Percentiles rank a stretch among this genome's conserved stretches.
These are phyloP conservation scores for Paramecium sexaurelia DNA, from an alignment of 73 alveolate species.

Conservation along the genomic window DNA sequence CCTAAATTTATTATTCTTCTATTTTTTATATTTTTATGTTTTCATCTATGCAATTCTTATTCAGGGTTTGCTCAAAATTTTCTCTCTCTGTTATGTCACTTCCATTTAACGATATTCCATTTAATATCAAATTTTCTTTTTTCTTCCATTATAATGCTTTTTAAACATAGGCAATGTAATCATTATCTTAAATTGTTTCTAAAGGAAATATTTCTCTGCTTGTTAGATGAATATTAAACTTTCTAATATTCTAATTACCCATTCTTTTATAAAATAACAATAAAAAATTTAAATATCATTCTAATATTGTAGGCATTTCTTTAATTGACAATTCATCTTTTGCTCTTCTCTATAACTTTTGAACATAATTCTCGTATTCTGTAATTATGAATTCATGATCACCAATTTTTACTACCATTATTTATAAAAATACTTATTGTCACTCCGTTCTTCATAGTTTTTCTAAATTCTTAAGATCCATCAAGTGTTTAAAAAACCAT, in stretches of 20 bases:
- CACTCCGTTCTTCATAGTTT: neutral
- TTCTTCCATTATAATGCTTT: no score
- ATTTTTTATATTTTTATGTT: no score
- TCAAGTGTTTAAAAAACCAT: neutral
- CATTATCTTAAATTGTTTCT: no score
- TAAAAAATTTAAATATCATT: neutral
- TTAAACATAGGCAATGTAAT: no score
- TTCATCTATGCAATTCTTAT: no score
- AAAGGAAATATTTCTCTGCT: no score
- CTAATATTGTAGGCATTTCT: conserved; percentile 13
- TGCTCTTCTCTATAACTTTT: neutral
- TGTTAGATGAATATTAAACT: no score
- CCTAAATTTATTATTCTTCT: no score
- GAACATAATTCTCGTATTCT: neutral
- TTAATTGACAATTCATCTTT: conserved; percentile 8
- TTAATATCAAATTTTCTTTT: neutral
- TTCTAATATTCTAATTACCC: neutral
- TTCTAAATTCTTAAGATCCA: neutral
- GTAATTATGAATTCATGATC: neutral
- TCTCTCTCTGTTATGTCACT: no score
- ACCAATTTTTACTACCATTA: neutral
- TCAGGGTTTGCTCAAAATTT: no score
- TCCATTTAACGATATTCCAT: no score
- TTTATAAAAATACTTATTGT: neutral
- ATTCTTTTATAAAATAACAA: neutral